Base-by-base conservation (phyloP, 306 rosid genomes). In the Quercus ilex region DNA sequence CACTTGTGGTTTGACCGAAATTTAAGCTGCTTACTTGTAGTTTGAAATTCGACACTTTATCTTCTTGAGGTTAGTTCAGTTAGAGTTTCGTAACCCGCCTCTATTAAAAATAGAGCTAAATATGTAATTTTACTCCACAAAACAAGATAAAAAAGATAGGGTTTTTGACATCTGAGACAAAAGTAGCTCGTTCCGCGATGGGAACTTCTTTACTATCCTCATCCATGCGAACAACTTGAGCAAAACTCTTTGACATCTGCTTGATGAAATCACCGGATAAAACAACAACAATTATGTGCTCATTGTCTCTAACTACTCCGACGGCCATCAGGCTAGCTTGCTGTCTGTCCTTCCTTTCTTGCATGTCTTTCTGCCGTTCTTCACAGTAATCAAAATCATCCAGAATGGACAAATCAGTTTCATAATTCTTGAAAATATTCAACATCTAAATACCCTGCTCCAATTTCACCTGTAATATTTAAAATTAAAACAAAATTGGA, bases 231-330 rank as follows among this genome's bases (percentile, higher is more conserved):
- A 92, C 97, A 55, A 87, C 95, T 78, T 89, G 89, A 28, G 92
- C 93, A 82, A 92, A 92, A 85, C 91, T 90, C 90, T 92, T 90
- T 2, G 97, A 84, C 87, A 92, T 86, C 82, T 90, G 97, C 82
- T 90, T 92, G 74, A 92, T 88, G 80, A 90, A 87, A 86, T 86
- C 91, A 71, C 83, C 84, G 21, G 86, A 76, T 7, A 70, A 59
- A 72, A 84, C 60, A 3, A 86, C 85, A 43, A 86, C 38, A 80
- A 13, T 86, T 82, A 86, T 79, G 79, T 82, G 91, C 74, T 90
- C 97, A 75, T 74, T 85, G 62, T 89, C 97, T 21, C 89, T 90
- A 9, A 79, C 88, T 26, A 85, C 87, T 72, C 89, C 89, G 0
- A 86, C 84, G 49, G 82, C 72, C 78, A 87, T 57, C 78, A 86